phyloP scores from a whole-genome alignment of 768 basidiomycete genomes.

The Gymnopilus junonius region DNA sequence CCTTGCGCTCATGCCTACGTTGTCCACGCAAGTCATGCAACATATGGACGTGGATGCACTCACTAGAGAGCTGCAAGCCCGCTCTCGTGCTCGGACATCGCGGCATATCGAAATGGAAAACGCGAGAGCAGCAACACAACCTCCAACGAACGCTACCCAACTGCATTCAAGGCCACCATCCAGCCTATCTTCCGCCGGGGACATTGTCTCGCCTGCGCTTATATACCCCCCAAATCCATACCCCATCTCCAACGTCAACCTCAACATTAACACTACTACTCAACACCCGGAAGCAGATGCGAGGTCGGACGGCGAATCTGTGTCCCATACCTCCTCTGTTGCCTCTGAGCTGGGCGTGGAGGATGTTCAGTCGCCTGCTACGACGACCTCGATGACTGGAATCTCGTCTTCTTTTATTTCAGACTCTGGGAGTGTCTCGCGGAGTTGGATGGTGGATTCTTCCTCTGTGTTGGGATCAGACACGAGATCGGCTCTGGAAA shows the following conservation, averaged over 20 bases:
- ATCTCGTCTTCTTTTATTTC: slow-evolving; percentile 25
- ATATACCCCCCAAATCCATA: slow-evolving; percentile 16
- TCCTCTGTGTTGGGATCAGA: neutral
- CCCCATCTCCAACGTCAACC: neutral
- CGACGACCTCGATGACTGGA: neutral
- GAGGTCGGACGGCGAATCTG: slow-evolving; percentile 19
- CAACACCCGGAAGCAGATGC: slow-evolving; percentile 11
- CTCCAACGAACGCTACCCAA: neutral
- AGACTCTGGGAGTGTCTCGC: slow-evolving; percentile 28
- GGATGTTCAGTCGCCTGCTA: slow-evolving; percentile 2
- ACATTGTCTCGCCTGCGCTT: slow-evolving; percentile 1
- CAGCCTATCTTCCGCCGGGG: slow-evolving; percentile 30
- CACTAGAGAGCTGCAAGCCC: slow-evolving; percentile 54
- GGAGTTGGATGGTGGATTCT: slow-evolving; percentile 38
- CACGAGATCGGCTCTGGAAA: neutral
- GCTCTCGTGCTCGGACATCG: slow-evolving; percentile 28
- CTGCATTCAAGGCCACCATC: slow-evolving; percentile 17
- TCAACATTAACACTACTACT: neutral
- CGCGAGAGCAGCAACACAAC: neutral
- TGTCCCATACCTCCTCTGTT: slow-evolving; percentile 3
- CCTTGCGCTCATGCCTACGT: slow-evolving; percentile 69
- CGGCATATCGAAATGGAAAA: neutral
- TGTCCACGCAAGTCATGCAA: slow-evolving; percentile 65
- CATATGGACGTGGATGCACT: slow-evolving; percentile 80
- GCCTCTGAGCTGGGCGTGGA: neutral